phyloP scores from a whole-genome alignment of 169 alveolate species.

The Cyclospora cayetanensis region DNA sequence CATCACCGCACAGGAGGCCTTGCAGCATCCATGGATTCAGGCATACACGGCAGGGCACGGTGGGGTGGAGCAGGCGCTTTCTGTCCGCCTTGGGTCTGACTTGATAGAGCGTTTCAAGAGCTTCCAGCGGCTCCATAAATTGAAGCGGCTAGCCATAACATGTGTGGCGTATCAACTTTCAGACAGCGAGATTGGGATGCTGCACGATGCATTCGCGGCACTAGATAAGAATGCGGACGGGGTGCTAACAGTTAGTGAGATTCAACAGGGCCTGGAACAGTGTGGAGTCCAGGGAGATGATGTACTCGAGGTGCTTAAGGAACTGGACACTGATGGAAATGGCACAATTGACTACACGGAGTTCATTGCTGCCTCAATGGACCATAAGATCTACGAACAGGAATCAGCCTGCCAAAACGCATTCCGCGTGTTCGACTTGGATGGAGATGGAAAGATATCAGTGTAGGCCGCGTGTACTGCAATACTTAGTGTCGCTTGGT shows the following conservation, averaged over 20 bases:
- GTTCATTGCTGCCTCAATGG: conserved; percentile 94
- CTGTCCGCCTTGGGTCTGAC: conserved; percentile 76
- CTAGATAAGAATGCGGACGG: conserved; percentile 95
- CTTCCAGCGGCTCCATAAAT: conserved; percentile 88
- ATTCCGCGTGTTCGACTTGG: conserved; percentile 92
- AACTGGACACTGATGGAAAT: conserved; percentile 90
- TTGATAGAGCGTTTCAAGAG: conserved; percentile 86
- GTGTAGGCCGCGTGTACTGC: conserved; percentile 76
- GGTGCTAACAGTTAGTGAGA: conserved; percentile 81
- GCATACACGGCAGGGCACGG: conserved; percentile 84
- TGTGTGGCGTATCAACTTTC: conserved; percentile 93
- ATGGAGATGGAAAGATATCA: conserved; percentile 91
- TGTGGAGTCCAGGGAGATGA: conserved; percentile 78
- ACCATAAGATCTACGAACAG: conserved; percentile 87
- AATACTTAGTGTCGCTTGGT: not conserved
- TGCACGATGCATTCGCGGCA: conserved; percentile 89
- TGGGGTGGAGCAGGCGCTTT: conserved; percentile 84
- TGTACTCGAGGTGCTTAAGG: conserved; percentile 80
- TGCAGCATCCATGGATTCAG: conserved; percentile 90
- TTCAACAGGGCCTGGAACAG: conserved; percentile 75
- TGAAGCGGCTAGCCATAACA: conserved; percentile 94
- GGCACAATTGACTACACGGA: conserved; percentile 95
- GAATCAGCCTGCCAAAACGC: conserved; percentile 86
- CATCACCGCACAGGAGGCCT: conserved; percentile 93
- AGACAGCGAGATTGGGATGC: conserved; percentile 89